These are phyloP conservation scores for Podila verticillata DNA, from an alignment of 192 early-diverging fungal species.

Conservation along the genomic window DNA sequence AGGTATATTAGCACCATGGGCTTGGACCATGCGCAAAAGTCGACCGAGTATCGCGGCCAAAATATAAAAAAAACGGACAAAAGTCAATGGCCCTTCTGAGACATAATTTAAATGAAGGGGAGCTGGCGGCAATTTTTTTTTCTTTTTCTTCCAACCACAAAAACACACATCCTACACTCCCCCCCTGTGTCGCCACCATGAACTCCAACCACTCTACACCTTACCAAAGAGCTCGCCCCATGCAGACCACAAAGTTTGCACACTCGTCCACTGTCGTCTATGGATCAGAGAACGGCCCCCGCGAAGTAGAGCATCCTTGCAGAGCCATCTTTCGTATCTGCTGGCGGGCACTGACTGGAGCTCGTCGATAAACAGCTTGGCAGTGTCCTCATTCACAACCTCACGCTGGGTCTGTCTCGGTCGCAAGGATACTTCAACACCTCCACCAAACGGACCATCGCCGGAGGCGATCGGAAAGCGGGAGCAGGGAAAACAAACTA, in stretches of 20 bases:
- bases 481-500: no score
- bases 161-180: background rate
- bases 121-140: no score
- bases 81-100: no score
- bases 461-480: no score
- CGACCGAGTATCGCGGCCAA: no score
- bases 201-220: constrained; percentile 10
- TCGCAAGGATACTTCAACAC: no score
- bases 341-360: constrained; percentile 26
- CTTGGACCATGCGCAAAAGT: no score
- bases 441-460: no score
- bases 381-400: background rate
- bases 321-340: constrained; percentile 19
- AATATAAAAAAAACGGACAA: no score
- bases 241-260: constrained; percentile 12
- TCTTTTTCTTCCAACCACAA: background rate
- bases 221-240: constrained; percentile 26
- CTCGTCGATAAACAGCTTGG: constrained; percentile 16
- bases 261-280: constrained; percentile 22
- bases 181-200: background rate
- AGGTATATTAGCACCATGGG: no score
- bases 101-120: no score
- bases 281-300: constrained; percentile 22
- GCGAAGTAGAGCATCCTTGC: constrained; percentile 43
- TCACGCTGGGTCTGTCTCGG: no score